Base-by-base conservation (phyloP, 1,139 yeast genomes). In the Blastobotrys malaysiensis region DNA sequence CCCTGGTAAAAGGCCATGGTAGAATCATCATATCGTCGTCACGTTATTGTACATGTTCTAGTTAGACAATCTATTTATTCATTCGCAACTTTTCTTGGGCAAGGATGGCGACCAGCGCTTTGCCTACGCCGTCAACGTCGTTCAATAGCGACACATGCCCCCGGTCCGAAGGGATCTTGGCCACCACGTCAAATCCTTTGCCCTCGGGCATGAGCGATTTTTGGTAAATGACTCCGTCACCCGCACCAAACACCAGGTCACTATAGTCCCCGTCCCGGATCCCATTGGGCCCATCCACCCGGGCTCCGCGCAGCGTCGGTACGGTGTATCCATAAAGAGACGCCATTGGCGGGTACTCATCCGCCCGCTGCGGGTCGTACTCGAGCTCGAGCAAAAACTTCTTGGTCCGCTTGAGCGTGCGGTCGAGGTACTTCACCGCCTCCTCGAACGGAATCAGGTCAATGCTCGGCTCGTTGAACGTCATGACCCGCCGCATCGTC, bases 161-260 rank as follows among this genome's bases (percentile, higher is more conserved):
- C 48, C 80, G 73, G 1, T 74, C 77, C 52, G 86, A 78, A 1
- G 84, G 76, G 54, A 87, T 76, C 63, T 84, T 86, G 7, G 88
- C 91, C 16, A 79, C 88, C 2, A 87, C 80, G 0, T 78, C 55
- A 65, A 85, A 89, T 0, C 95, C 95, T 60, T 77, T 76, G 24
- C 74, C 71, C 63, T 85, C 86, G 0, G 97, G 97, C 82, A 89
- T 80, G 45, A 88, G 70, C 84, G 91, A 85, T 59, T 81, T 81
- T 62, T 85, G 88, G 69, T 88, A 89, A 1, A 89, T 87, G 14
- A 90, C 97, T 36, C 97, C 97, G 66, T 90, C 97, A 6, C 97
- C 97, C 9, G 90, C 90, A 0, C 96, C 96, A 66, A 88, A 89
- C 62, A 79, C 81, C 62, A 88, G 85, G 61, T 87, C 84, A 59